Evolutionary conservation across 352 stramenopile species (phyloP), one percentile per base, ranked within the genome.

Genomic region (Elongisporangium undulatum): DNA sequence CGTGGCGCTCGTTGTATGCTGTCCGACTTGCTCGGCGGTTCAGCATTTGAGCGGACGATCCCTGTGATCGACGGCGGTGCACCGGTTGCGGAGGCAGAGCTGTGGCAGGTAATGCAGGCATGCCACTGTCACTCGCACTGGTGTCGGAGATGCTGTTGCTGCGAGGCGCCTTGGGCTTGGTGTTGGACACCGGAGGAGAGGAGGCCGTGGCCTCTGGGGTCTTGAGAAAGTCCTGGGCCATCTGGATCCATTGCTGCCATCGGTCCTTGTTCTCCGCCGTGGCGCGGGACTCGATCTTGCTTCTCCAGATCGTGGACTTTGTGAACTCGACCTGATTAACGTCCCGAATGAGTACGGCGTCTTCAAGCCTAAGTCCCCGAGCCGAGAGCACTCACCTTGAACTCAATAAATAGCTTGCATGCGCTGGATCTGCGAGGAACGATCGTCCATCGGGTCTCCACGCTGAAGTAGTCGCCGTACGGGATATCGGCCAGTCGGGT

Each of bases 381-480:
- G n/a, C n/a, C n/a, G n/a, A 45, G 2, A 10, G 34, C 34, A 17
- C 58, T 21, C 29, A 80, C 82, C 71, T 90, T 92, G 19, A 91
- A 55, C 55, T 95, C 83, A 61, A 95, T 90, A 60, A 69, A 80
- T 63, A 95, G 38, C 63, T 79, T 76, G 67, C 79, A 91, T 4
- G 71, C 63, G 23, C 84, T 60, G 1, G 69, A 71, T n/a, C 67
- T 50, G 48, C 73, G 60, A 7, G 79, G 74, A n/a, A 84, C 68
- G 49, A 95, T 72, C 15, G 79, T 90, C 79, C 85, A 94, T 5
- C 86, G 79, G 24, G 92, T 82, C 61, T 94, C 84, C 3, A 95
- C 86, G 57, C 80, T 92, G 51, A 95, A 95, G 66, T 90, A 94
- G 63, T 95, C 86, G 20, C 86, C 84, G 58, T 95, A 95, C 5